These are phyloP conservation scores for Plasmodium chabaudi DNA, from an alignment of 169 alveolate genomes.

Conservation along the genomic window DNA sequence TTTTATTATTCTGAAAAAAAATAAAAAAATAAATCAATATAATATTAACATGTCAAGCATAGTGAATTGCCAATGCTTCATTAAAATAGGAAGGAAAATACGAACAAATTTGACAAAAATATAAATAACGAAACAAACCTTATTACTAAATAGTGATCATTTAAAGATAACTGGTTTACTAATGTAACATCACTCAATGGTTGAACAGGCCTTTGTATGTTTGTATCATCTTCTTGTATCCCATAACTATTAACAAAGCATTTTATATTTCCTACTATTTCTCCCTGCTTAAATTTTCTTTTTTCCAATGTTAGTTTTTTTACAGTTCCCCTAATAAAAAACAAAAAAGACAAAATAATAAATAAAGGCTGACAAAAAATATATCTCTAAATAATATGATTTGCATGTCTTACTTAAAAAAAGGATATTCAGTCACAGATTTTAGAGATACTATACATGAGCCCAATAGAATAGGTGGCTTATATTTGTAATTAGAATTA, in stretches of 20 bases:
- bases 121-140: slow-evolving; percentile 25
- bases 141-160: slow-evolving; percentile 79
- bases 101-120: background rate
- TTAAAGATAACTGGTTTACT: slow-evolving; percentile 76
- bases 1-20: slow-evolving; percentile 79
- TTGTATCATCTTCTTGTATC: slow-evolving; percentile 72
- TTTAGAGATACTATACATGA: slow-evolving; percentile 73
- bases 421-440: slow-evolving; percentile 74
- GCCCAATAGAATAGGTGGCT: slow-evolving; percentile 72
- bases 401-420: slow-evolving; percentile 30
- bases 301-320: slow-evolving; percentile 84
- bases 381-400: slow-evolving; percentile 11
- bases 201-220: slow-evolving; percentile 79
- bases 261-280: slow-evolving; percentile 84
- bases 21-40: slow-evolving; percentile 59
- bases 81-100: background rate
- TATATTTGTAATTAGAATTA: slow-evolving; percentile 54
- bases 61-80: background rate
- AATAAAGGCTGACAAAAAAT: background rate
- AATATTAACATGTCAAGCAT: slow-evolving; percentile 62
- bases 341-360: background rate
- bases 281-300: slow-evolving; percentile 82
- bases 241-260: slow-evolving; percentile 83
- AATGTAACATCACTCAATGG: slow-evolving; percentile 81
- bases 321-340: slow-evolving; percentile 52